Evolutionary conservation across 257 asterid species (phyloP).

Genomic region (Mentha longifolia): DNA sequence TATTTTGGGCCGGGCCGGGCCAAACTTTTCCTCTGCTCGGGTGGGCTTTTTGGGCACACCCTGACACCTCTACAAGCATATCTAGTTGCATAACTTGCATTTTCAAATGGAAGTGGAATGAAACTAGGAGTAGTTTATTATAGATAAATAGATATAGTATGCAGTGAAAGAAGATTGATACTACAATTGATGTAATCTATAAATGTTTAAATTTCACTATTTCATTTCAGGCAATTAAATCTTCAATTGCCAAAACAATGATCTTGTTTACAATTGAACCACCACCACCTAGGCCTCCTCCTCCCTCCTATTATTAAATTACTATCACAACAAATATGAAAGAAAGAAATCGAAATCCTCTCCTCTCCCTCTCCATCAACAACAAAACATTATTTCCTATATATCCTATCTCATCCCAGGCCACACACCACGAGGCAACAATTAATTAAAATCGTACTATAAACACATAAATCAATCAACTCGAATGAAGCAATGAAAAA

Average conservation of each 20-base stretch:
- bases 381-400: slow-evolving; percentile 12
- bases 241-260: slow-evolving; percentile 41
- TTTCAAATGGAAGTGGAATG: too few species aligned
- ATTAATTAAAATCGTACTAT: not conserved
- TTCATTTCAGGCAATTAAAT: slow-evolving; percentile 34
- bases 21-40: too few species aligned
- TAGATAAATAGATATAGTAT: too few species aligned
- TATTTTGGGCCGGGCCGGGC: too few species aligned
- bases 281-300: not conserved
- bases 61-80: too few species aligned
- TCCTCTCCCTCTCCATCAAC: slow-evolving; percentile 22
- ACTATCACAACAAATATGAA: slow-evolving; percentile 32
- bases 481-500: not conserved
- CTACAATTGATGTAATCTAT: not conserved
- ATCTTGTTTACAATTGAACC: slow-evolving; percentile 37
- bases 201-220: slow-evolving; percentile 5
- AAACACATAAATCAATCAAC: not conserved
- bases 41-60: too few species aligned
- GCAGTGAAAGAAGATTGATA: too few species aligned
- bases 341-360: slow-evolving; percentile 25
- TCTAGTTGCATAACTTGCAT: too few species aligned
- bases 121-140: too few species aligned
- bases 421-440: not conserved
- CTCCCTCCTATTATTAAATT: slow-evolving; percentile 32
- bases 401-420: not conserved